Evolutionary conservation across 1,284 basidiomycete species (phyloP).

Genomic region (Ceratobasidium theobromae): DNA sequence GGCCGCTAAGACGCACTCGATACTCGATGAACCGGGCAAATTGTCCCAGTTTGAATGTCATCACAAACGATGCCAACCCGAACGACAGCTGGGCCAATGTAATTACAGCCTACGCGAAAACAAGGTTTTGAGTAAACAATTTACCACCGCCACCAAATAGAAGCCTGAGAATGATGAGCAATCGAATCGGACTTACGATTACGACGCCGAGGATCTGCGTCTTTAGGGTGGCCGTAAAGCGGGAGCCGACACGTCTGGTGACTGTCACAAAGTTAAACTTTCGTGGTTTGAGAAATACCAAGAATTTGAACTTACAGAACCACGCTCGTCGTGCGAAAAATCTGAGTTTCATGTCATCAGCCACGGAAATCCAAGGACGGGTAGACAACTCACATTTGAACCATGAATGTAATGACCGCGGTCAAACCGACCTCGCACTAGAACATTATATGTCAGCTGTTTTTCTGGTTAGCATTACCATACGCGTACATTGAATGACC

Average conservation of each 20-base stretch:
- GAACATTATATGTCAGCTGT: neutral
- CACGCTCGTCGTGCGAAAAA: conserved; percentile 44
- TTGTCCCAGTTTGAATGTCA: conserved; percentile 37
- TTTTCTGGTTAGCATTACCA: neutral
- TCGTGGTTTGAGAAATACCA: neutral
- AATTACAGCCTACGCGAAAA: conserved; percentile 3
- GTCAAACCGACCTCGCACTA: conserved; percentile 25
- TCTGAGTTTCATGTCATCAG: conserved; percentile 33
- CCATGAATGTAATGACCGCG: conserved; percentile 41
- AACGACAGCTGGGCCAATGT: conserved; percentile 6
- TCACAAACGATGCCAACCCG: conserved; percentile 6
- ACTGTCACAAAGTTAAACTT: neutral
- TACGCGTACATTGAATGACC: conserved; percentile 41
- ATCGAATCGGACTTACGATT: conserved; percentile 39
- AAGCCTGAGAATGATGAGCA: neutral
- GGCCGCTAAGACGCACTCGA: conserved; percentile 33
- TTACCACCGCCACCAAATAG: conserved; percentile 26
- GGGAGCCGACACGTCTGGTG: conserved; percentile 16
- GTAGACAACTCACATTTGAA: conserved; percentile 38
- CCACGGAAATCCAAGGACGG: neutral
- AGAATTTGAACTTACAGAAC: conserved; percentile 37
- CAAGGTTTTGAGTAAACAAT: neutral
- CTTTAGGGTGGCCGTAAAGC: conserved; percentile 39
- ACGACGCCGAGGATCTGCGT: conserved; percentile 41
- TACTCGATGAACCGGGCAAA: conserved; percentile 36